These are phyloP conservation scores for Dendrobium nobile DNA, from an alignment of 106 monocot species.

Conservation along the genomic window DNA sequence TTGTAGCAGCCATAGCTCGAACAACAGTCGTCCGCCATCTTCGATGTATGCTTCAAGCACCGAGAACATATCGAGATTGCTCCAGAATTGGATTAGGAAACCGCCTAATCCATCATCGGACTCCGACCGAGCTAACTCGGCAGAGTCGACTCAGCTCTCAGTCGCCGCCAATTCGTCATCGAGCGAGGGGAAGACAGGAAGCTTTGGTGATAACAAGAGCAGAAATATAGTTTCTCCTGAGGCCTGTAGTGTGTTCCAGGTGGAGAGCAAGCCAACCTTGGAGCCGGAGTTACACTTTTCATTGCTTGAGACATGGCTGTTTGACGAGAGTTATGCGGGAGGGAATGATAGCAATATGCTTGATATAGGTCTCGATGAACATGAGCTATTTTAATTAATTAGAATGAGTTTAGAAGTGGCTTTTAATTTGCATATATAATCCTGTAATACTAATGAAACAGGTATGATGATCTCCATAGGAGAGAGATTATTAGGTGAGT, in stretches of 20 bases:
- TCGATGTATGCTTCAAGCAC: conserved; percentile 12
- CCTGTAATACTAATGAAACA: too few relatives aligned
- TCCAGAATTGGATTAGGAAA: conserved; percentile 9
- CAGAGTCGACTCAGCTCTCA: too few relatives aligned
- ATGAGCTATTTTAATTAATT: background rate
- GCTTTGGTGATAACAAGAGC: background rate
- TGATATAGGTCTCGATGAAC: background rate
- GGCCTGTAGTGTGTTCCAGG: background rate
- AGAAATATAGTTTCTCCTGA: conserved; percentile 6
- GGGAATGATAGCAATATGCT: background rate
- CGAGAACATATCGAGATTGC: conserved; percentile 8
- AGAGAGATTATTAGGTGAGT: too few relatives aligned
- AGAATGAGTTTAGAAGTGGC: too few relatives aligned
- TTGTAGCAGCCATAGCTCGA: background rate
- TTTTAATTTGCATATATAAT: too few relatives aligned
- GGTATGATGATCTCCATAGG: too few relatives aligned
- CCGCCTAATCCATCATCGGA: background rate
- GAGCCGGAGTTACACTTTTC: conserved; percentile 3
- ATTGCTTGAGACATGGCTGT: conserved; percentile 18
- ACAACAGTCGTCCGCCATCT: background rate
- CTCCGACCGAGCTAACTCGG: background rate
- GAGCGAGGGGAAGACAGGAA: background rate
- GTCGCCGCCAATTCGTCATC: background rate
- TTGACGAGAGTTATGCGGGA: conserved; percentile 10
- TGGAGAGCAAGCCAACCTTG: conserved; percentile 8